These are phyloP conservation scores for Galerina sulciceps DNA, from an alignment of 768 basidiomycete genomes.

Conservation along the genomic window DNA sequence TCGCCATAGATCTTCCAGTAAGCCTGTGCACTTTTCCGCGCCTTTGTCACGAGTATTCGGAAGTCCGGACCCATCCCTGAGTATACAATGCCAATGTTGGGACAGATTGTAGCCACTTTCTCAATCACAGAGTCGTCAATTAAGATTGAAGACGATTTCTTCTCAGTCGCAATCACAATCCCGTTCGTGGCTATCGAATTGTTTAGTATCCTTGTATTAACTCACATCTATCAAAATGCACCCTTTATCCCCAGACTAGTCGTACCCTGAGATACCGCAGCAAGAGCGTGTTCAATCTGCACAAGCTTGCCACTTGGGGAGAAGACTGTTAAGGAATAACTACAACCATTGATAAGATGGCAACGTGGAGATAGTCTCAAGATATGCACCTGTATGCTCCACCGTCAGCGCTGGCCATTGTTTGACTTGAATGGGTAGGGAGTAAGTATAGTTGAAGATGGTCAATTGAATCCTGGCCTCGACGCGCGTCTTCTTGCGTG, in stretches of 20 bases:
- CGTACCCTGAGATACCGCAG: conserved; percentile 93
- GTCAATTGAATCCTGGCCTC: conserved; percentile 13
- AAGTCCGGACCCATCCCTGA: conserved; percentile 99
- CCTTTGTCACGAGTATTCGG: conserved; percentile 89
- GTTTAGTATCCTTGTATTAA: conserved; percentile 19
- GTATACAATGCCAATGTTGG: conserved; percentile 99
- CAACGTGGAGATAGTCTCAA: not conserved
- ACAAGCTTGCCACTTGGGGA: conserved; percentile 98
- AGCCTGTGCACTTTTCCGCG: conserved; percentile 96
- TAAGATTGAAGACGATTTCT: conserved; percentile 97
- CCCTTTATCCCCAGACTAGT: conserved; percentile 99
- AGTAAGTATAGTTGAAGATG: conserved; percentile 8
- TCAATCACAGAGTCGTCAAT: conserved; percentile 98
- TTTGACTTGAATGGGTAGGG: conserved; percentile 12
- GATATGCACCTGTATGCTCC: conserved; percentile 72
- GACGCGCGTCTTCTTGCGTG: conserved; percentile 31
- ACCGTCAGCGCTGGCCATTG: conserved; percentile 82
- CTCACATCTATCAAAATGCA: conserved; percentile 35
- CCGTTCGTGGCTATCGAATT: conserved; percentile 86
- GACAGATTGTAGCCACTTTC: conserved; percentile 96
- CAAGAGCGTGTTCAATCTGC: conserved; percentile 99
- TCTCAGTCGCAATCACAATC: conserved; percentile 99
- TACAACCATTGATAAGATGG: conserved; percentile 34
- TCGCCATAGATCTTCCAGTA: conserved; percentile 99
- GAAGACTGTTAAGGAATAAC: conserved; percentile 99